These are phyloP conservation scores for Cubamyces sp. DNA, from an alignment of 768 basidiomycete species.

Conservation along the genomic window DNA sequence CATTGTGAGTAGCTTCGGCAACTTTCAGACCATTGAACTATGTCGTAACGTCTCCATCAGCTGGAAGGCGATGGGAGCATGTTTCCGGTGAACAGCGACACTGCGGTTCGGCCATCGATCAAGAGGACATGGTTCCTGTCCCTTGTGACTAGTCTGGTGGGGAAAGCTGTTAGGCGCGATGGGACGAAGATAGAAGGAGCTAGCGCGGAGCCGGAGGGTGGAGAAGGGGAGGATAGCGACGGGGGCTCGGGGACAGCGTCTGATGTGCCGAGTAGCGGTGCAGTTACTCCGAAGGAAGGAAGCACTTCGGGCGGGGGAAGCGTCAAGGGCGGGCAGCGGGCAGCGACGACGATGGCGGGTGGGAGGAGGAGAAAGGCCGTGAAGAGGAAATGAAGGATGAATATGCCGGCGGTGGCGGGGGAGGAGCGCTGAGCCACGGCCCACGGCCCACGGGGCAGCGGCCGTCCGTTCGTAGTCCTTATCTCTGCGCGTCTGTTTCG, in stretches of 20 bases:
- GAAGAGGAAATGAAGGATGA: conserved; percentile 47
- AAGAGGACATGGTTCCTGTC: conserved; percentile 71
- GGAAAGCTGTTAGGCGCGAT: conserved; percentile 26
- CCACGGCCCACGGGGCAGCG: conserved; percentile 2
- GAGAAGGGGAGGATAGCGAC: conserved; percentile 39
- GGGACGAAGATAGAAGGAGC: conserved; percentile 14
- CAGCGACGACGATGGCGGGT: conserved; percentile 55
- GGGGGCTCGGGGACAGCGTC: conserved; percentile 48
- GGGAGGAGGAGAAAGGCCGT: conserved; percentile 66
- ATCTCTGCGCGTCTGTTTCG: conserved; percentile 1
- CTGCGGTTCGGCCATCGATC: conserved; percentile 60
- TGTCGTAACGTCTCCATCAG: conserved; percentile 41
- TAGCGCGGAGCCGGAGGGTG: conserved; percentile 27
- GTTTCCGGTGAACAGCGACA: conserved; percentile 60
- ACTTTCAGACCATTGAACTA: background rate
- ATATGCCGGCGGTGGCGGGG: no score
- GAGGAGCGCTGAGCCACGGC: background rate
- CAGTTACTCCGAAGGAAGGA: conserved; percentile 39
- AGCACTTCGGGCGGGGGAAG: conserved; percentile 26
- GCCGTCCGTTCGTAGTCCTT: conserved; percentile 13
- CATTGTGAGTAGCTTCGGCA: conserved; percentile 55
- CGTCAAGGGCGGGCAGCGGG: conserved; percentile 33
- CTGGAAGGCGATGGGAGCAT: conserved; percentile 62
- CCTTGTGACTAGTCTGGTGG: conserved; percentile 43
- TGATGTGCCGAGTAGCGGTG: conserved; percentile 48